Evolutionary conservation across 306 rosid species (phyloP), one percentile per base, ranked within the genome.

Genomic region (Senna tora): DNA sequence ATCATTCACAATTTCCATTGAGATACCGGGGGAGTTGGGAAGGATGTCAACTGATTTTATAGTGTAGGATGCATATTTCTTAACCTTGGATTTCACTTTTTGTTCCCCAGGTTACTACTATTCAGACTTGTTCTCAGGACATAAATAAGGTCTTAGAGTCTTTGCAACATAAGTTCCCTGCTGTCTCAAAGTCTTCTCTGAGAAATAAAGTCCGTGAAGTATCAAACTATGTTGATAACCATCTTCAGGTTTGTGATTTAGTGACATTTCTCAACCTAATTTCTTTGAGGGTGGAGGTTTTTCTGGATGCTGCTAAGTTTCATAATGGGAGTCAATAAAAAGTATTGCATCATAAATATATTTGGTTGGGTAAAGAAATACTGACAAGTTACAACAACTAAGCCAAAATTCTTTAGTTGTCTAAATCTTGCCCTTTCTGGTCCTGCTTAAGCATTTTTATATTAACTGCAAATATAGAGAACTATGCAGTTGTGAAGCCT

Each of bases 121-220:
- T 94, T 64, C 99, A 81, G 78, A 86, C 81, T 30, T 89, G 84
- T 82, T 77, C 99, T 69, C 87, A 86, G 53, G 86, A 97, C 72
- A 89, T 89, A 68, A 83, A 81, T 67, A 89, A 91, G 75, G 85
- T 94, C 41, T 77, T 87, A 7, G 89, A 83, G 78, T 67, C 82
- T 67, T 86, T 91, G 93, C 96, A 87, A 25, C 89, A 77, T 56
- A 89, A 84, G 69, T 86, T 91, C 74, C 99, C 97, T 54, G 77
- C 74, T 72, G 86, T 55, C 20, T 74, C 99, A 0, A 94, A 89
- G 86, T 69, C 91, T 74, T 78, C 70, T 52, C 78, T 94, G 76
- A 88, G 82, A 73, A 91, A 80, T 62, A 94, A 86, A 89, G 95
- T 94, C 33, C 89, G 93, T 1, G 96, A 91, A 81, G 66, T 91